Evolutionary conservation across 164 flowering plant species (phyloP), one percentile per base, ranked within the genome.

Genomic region (Akebia trifoliata): DNA sequence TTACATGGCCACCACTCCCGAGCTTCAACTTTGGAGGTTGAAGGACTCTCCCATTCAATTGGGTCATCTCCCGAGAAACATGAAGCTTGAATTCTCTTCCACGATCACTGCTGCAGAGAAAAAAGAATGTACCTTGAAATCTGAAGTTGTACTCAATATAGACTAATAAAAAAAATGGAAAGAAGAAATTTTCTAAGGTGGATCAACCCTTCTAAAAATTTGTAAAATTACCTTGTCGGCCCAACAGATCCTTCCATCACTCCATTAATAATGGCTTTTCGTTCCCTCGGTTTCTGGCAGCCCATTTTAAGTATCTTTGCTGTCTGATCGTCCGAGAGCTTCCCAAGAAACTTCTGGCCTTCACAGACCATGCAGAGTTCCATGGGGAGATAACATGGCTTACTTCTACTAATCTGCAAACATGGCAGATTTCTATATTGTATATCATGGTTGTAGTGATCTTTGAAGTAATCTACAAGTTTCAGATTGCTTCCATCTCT

Each of bases 301-400:
- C 95, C 91, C 94, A 89, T 82, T 64, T 85, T 81, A 29, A 92
- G 83, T 24, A 92, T 81, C 57, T 72, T 84, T 28, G 80, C 77
- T 18, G 96, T 89, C 70, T 92, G 98, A 60, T 87, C 95, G 74
- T 89, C 95, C 1, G 90, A 81, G 20, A 92, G 85, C 76, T 85
- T 92, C 37, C 97, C 91, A 5, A 92, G 81, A 76, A 81, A 92
- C 65, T 87, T 89, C 79, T 92, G 98, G 17, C 98, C 97, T 70
- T 92, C 98, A 66, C 93, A 89, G 26, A 92, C 77, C 60, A 85
- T 68, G 69, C 98, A 92, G 51, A 92, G 90, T 80, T 92, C 98
- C 97, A 89, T 89, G 26, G 98, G 98, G 56, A 92, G 82, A 74
- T 86, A 92, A 61, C 94, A 89, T 17, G 93, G 95, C 56, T 80